Percentiles rank a stretch among this genome's conserved stretches.
Conservation (phyloP, 805 yeast species). For the Starmerella geochares region DNA sequence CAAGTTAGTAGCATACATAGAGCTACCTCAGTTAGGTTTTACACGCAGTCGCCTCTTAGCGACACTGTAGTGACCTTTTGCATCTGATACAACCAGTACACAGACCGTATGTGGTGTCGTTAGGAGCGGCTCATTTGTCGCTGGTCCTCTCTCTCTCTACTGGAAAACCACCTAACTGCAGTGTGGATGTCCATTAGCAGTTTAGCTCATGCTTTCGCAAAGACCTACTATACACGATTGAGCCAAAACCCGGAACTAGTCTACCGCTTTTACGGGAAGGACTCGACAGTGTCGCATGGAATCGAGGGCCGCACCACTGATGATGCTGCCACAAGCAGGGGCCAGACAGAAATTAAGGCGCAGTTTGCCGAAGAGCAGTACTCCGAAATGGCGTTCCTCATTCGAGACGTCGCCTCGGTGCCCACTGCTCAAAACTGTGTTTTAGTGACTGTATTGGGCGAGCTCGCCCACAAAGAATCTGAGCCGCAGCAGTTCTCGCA, state of each 20-base stretch:
- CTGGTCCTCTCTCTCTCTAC: no score
- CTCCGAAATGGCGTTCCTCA: not conserved
- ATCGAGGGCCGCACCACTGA: constrained; percentile 32
- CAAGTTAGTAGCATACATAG: no score
- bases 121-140: no score
- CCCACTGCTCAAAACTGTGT: constrained; percentile 25
- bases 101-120: no score
- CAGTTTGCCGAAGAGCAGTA: not conserved
- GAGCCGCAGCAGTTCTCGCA: constrained; percentile 33
- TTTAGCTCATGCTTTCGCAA: constrained; percentile 36
- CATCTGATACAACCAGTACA: no score
- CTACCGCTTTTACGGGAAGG: constrained; percentile 31
- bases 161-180: not conserved
- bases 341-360: not conserved
- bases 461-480: constrained; percentile 31
- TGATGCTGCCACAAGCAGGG: not conserved
- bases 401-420: not conserved
- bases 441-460: constrained; percentile 36
- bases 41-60: no score
- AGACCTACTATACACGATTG: constrained; percentile 33
- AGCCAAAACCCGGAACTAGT: constrained; percentile 30
- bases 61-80: no score
- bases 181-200: constrained; percentile 6
- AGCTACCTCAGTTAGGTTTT: no score
- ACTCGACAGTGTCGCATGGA: constrained; percentile 33